Evolutionary conservation across 768 basidiomycete genomes (phyloP), one percentile per base, ranked within the genome.

Genomic region (Udeniomyces megalosporus): DNA sequence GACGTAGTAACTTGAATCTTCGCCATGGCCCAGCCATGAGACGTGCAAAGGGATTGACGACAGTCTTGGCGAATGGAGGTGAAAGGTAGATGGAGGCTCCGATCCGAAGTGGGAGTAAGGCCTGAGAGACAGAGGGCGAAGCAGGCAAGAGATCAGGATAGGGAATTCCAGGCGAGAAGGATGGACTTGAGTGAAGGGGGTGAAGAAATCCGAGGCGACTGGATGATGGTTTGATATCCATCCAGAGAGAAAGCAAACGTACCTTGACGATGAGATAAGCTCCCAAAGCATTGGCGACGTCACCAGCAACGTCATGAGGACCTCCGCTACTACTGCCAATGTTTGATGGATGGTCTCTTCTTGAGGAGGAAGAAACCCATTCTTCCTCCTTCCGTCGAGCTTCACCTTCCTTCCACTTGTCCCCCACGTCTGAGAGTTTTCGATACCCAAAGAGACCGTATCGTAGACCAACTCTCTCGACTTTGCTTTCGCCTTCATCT

Each of bases 261-360:
- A 85, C 88, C 79, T 90, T 90, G 54, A 84, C 84, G 20, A 80
- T 75, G 1, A 80, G 82, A 70, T 91, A 93, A 2, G 88, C 89
- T 51, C 88, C 76, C 10, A 88, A 80, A 2, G 82, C 86, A 70
- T 90, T 89, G 4, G 86, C 84, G 6, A 88, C 80, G 69, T 88
- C 85, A 17, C 84, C 83, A 11, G 83, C 84, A 38, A 88, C 71
- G 29, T 29, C 58, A 3, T 60, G 24, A 10, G 28, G 31, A 34
- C 15, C 24, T 17, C 28, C 58, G 15, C 49, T 28, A 20, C n/a
- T 22, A 12, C 48, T 49, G 12, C 48, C 22, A 3, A 61, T 74
- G 51, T 6, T 57, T 52, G 38, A 12, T 32, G 38, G 49, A 29
- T 12, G 7, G 28, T 29, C n/a, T 34, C n/a, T 35, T 7, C 29